Conservation (phyloP, 345 rosid genomes). For the Eucalyptus victrix region DNA sequence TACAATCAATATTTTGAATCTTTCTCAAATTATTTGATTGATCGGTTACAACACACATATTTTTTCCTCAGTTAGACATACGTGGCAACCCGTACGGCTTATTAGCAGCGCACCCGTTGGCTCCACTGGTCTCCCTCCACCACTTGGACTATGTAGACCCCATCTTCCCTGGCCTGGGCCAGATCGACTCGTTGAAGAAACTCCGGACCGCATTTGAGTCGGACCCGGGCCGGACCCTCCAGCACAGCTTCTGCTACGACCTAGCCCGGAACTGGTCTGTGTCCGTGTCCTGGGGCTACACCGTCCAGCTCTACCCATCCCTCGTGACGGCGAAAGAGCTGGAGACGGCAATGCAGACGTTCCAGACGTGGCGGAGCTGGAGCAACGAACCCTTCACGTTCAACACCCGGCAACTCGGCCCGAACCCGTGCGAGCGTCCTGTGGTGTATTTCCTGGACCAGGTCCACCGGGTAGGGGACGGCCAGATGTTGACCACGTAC, state of each 20-base stretch:
- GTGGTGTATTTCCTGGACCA: slow-evolving; percentile 52
- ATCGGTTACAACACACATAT: not conserved
- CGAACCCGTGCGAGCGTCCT: slow-evolving; percentile 50
- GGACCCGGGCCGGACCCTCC: slow-evolving; percentile 67
- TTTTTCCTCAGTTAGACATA: slow-evolving; percentile 45
- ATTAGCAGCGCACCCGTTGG: slow-evolving; percentile 80
- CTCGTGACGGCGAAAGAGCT: slow-evolving; percentile 42
- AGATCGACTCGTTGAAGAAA: slow-evolving; percentile 35
- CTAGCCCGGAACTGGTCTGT: slow-evolving; percentile 47
- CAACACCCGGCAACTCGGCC: slow-evolving; percentile 47
- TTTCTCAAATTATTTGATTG: not conserved
- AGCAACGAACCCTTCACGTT: slow-evolving; percentile 55
- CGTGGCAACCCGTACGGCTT: slow-evolving; percentile 72
- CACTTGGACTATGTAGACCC: slow-evolving; percentile 63
- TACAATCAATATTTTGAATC: not conserved
- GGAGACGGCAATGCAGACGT: slow-evolving; percentile 51
- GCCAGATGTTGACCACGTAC: slow-evolving; percentile 40
- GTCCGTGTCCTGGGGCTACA: slow-evolving; percentile 88
- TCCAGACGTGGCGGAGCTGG: slow-evolving; percentile 64
- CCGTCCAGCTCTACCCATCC: slow-evolving; percentile 52
- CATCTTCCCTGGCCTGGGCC: slow-evolving; percentile 39
- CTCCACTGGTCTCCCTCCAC: slow-evolving; percentile 78
- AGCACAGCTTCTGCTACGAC: slow-evolving; percentile 73
- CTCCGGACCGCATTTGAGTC: slow-evolving; percentile 24
- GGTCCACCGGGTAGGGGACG: slow-evolving; percentile 9